A percentile compares a stretch with the other conserved stretches of the same genome.
phyloP scores from a whole-genome alignment of 2,329 filamentous ascomycete species.

The Hyphodiscus sp. region DNA sequence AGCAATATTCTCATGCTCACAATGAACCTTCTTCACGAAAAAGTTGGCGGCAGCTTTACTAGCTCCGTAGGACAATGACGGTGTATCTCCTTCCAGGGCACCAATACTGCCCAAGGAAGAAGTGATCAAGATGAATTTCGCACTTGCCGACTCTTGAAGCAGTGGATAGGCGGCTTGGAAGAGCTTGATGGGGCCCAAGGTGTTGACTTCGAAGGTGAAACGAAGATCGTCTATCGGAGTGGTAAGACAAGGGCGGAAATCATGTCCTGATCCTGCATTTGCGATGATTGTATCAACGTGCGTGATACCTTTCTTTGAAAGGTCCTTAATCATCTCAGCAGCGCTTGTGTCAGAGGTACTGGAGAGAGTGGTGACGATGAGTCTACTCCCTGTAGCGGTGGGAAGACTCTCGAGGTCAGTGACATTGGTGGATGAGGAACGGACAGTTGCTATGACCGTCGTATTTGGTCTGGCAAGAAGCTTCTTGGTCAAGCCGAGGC shows the following conservation, averaged over 20 bases:
- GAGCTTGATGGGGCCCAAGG: constrained; percentile 36
- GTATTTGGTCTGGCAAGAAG: constrained; percentile 34
- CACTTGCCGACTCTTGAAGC: constrained; percentile 28
- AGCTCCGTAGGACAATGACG: constrained; percentile 35
- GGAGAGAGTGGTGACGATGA: constrained; percentile 39
- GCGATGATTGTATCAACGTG: constrained; percentile 44
- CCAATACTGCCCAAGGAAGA: constrained; percentile 22
- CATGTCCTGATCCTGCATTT: constrained; percentile 39
- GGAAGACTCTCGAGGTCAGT: constrained; percentile 24
- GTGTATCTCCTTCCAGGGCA: constrained; percentile 9
- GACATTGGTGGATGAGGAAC: constrained; percentile 21
- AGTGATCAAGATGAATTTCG: constrained; percentile 35
- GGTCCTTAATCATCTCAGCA: constrained; percentile 18
- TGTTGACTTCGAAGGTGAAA: constrained; percentile 37
- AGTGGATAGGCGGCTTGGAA: constrained; percentile 39
- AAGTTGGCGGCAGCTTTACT: constrained; percentile 36
- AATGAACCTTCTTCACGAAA: constrained; percentile 32
- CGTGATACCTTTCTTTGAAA: constrained; percentile 28
- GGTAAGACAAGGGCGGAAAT: constrained; percentile 25
- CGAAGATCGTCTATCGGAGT: constrained; percentile 32
- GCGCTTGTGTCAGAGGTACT: constrained; percentile 25
- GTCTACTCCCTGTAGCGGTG: constrained; percentile 18
- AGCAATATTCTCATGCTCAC: constrained; percentile 32
- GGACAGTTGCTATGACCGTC: constrained; percentile 36
- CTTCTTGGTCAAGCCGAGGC: constrained; percentile 27